Conservation (phyloP, 2,329 filamentous ascomycete genomes). For the Seiridium unicorne region DNA sequence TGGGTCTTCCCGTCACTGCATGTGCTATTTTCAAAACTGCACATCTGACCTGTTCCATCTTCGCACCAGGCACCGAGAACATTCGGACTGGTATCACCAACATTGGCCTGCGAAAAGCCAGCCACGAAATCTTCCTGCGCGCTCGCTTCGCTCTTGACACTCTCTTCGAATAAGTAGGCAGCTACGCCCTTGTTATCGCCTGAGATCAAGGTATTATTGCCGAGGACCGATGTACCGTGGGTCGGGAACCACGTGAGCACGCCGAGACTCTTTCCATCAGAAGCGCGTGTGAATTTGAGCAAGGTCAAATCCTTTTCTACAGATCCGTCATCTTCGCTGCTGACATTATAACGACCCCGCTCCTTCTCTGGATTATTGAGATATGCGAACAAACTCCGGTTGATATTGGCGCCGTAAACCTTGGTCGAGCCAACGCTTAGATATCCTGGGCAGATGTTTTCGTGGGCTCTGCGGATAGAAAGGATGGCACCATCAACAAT, state of each 20-base stretch:
- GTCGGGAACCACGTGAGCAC: conserved; percentile 89
- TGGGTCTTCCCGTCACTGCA: conserved; percentile 70
- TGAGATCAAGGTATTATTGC: conserved; percentile 86
- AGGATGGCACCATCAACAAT: conserved; percentile 83
- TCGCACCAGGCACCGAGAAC: conserved; percentile 87
- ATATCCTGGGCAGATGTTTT: conserved; percentile 54
- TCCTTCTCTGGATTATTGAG: conserved; percentile 80
- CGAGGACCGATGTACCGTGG: conserved; percentile 86
- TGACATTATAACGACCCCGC: conserved; percentile 61
- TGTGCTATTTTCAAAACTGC: conserved; percentile 78
- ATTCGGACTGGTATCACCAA: conserved; percentile 89
- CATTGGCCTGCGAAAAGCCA: conserved; percentile 88
- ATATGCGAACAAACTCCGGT: conserved; percentile 86
- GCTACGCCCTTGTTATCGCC: conserved; percentile 98
- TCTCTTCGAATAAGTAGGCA: conserved; percentile 78
- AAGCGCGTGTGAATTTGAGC: conserved; percentile 72
- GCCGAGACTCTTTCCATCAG: conserved; percentile 74
- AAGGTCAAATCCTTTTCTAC: conserved; percentile 76
- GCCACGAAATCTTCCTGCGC: conserved; percentile 74
- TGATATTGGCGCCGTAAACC: conserved; percentile 77
- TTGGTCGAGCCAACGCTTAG: conserved; percentile 61
- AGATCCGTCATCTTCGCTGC: conserved; percentile 50
- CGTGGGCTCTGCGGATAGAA: conserved; percentile 80
- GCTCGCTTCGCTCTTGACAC: conserved; percentile 49
- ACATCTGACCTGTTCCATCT: conserved; percentile 71